phyloP scores from a whole-genome alignment of 116 monocot species.

The Trichopus zeylanicus region DNA sequence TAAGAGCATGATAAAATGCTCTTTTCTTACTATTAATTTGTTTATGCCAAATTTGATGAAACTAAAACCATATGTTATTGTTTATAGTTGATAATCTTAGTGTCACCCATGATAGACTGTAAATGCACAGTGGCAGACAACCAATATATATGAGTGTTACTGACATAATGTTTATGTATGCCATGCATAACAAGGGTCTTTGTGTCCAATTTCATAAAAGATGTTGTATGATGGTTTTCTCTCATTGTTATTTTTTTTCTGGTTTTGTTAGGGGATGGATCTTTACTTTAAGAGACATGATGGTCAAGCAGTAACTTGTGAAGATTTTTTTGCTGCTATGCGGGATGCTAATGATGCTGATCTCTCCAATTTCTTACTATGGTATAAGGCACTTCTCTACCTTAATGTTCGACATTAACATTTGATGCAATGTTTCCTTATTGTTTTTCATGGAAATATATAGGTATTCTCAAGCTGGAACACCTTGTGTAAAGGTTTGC shows the following conservation, averaged over 20 bases:
- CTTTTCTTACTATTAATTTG: no score
- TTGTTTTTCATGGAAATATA: neutral
- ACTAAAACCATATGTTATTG: no score
- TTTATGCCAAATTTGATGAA: no score
- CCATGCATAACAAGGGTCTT: no score
- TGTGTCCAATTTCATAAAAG: no score
- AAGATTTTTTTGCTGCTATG: slow-evolving; percentile 99
- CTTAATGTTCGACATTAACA: neutral
- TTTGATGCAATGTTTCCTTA: no score
- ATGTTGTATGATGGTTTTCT: no score
- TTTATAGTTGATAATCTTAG: no score
- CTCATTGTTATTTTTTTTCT: neutral
- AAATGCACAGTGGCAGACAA: no score
- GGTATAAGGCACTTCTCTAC: slow-evolving; percentile 31
- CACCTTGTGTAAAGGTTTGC: slow-evolving; percentile 60
- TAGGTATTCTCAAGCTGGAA: slow-evolving; percentile 99
- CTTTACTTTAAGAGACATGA: slow-evolving; percentile 98
- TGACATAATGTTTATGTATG: no score
- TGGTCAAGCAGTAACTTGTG: slow-evolving; percentile 98
- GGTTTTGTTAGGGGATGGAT: slow-evolving; percentile 80
- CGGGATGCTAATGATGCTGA: slow-evolving; percentile 91
- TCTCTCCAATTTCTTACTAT: slow-evolving; percentile 73
- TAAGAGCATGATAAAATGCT: slow-evolving; percentile 27
- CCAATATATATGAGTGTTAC: no score
- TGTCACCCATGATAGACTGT: no score